Percentiles rank a stretch among this genome's conserved stretches.
These are phyloP conservation scores for Yueomyces sinensis DNA, from an alignment of 805 yeast species.

Conservation along the genomic window DNA sequence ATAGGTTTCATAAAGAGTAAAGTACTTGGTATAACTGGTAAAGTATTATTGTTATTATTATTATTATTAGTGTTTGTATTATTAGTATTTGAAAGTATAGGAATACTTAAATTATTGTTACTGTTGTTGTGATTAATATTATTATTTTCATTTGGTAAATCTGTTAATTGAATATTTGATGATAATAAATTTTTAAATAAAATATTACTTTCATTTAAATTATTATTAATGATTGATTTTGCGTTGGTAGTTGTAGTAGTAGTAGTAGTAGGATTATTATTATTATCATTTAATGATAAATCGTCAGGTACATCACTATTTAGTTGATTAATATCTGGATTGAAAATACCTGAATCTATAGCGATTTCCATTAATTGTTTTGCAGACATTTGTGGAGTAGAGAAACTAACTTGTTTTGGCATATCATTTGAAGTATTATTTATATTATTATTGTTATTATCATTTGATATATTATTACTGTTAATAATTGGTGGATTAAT, in stretches of 20 bases:
- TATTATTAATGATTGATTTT: neutral
- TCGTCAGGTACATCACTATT: too few species aligned
- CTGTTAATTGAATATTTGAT: neutral
- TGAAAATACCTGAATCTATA: slow-evolving; percentile 15
- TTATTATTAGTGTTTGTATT: neutral
- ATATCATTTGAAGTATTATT: slow-evolving; percentile 7
- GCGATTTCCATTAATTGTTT: slow-evolving; percentile 28
- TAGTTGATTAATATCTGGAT: slow-evolving; percentile 12
- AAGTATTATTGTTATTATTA: neutral
- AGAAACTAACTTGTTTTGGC: slow-evolving; percentile 64
- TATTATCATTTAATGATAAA: slow-evolving; percentile 6
- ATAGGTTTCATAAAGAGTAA: slow-evolving; percentile 14
- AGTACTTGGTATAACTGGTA: neutral
- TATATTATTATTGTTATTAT: slow-evolving; percentile 1
- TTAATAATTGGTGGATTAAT: too few species aligned
- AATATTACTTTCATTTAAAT: neutral
- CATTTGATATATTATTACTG: neutral
- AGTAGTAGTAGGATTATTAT: neutral
- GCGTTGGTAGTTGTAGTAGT: neutral
- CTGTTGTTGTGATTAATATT: too few species aligned
- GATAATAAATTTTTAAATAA: too few species aligned
- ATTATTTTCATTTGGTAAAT: neutral
- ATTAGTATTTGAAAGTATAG: neutral
- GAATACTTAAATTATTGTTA: neutral
- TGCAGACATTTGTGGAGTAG: slow-evolving; percentile 65